These are phyloP conservation scores for Quercus agrifolia DNA, from an alignment of 306 rosid genomes.

Conservation along the genomic window DNA sequence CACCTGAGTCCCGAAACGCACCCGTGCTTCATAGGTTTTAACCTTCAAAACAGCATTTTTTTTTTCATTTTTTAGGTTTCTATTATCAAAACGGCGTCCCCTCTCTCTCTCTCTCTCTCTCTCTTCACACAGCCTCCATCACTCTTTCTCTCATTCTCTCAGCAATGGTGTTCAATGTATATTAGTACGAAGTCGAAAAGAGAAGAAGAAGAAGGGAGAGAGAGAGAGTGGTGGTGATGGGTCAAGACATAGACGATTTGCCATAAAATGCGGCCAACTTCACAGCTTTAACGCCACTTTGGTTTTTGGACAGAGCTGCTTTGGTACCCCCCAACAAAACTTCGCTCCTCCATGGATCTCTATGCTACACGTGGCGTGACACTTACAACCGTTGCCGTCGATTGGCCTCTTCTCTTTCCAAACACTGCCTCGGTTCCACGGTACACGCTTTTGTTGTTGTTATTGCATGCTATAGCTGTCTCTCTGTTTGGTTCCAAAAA, in stretches of 20 bases:
- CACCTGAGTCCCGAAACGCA: too few species aligned
- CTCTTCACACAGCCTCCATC: too few species aligned
- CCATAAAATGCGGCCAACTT: conserved; percentile 83
- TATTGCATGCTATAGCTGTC: background rate
- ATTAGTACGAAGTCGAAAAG: too few species aligned
- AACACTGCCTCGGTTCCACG: conserved; percentile 55
- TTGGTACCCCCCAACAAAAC: conserved; percentile 64
- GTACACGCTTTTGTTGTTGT: conserved; percentile 18
- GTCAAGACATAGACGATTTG: conserved; percentile 68
- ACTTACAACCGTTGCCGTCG: conserved; percentile 83
- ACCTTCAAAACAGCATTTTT: too few species aligned
- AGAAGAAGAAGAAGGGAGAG: background rate
- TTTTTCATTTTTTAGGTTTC: too few species aligned
- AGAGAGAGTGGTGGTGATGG: background rate
- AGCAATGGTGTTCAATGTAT: too few species aligned
- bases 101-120: too few species aligned
- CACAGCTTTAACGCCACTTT: conserved; percentile 78
- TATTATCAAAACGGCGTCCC: too few species aligned
- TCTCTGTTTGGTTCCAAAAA: conserved; percentile 4
- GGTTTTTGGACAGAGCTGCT: conserved; percentile 88
- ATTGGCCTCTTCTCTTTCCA: conserved; percentile 75
- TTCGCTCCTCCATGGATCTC: conserved; percentile 76
- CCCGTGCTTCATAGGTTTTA: too few species aligned
- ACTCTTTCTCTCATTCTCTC: too few species aligned
- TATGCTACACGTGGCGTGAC: conserved; percentile 69